Evolutionary conservation across 108 stramenopile species (phyloP).

Genomic region (Fistulifera solaris): DNA sequence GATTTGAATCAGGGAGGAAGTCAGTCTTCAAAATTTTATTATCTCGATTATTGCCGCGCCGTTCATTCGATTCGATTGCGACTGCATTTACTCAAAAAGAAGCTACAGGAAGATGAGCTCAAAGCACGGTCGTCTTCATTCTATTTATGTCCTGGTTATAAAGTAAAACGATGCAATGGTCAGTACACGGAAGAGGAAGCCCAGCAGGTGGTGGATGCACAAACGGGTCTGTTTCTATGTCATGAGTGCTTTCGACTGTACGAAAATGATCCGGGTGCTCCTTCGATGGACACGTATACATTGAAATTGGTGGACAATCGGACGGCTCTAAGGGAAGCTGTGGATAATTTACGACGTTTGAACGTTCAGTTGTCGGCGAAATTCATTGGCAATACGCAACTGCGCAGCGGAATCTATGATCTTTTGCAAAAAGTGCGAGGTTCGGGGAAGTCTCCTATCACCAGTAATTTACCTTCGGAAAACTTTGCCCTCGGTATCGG

Average conservation of each 20-base stretch:
- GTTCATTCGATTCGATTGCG: constrained; percentile 83
- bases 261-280: constrained; percentile 62
- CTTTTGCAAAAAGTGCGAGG: constrained; percentile 79
- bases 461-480: constrained; percentile 81
- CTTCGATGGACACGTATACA: constrained; percentile 51
- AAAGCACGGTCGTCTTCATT: constrained; percentile 54
- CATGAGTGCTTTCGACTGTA: constrained; percentile 60
- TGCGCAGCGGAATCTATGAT: constrained; percentile 74
- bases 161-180: constrained; percentile 67
- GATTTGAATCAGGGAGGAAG: constrained; percentile 78
- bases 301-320: constrained; percentile 73
- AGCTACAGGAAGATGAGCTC: constrained; percentile 62
- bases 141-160: constrained; percentile 82
- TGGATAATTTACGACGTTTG: constrained; percentile 52
- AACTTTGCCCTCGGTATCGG: constrained; percentile 79
- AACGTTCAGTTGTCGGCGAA: constrained; percentile 73
- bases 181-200: constrained; percentile 77
- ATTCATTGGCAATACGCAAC: constrained; percentile 48
- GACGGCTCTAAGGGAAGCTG: constrained; percentile 52
- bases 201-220: constrained; percentile 66
- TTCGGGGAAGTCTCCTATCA: constrained; percentile 50
- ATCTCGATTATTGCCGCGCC: constrained; percentile 70
- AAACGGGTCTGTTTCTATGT: constrained; percentile 74
- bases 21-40: constrained; percentile 81
- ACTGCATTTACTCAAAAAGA: constrained; percentile 59